Evolutionary conservation across 2,329 filamentous ascomycete species (phyloP).

Genomic region (Penicillium janthinellum): DNA sequence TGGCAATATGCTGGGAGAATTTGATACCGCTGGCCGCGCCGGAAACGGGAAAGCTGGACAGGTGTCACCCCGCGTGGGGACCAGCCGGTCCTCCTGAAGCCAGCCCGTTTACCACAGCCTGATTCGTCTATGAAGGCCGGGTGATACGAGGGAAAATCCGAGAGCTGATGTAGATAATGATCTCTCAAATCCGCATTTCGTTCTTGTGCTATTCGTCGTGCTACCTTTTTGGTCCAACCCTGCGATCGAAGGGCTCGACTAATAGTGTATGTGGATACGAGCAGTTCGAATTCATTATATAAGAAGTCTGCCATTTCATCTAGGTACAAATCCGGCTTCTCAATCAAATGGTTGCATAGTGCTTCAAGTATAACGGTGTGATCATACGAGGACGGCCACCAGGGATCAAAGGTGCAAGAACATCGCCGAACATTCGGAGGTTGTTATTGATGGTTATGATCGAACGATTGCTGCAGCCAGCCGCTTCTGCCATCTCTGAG

Average conservation of each 20-base stretch:
- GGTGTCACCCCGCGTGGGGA: neutral
- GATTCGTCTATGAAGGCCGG: neutral
- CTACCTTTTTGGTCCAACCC: neutral
- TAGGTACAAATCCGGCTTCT: constrained; percentile 1
- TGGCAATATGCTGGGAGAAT: neutral
- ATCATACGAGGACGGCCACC: constrained; percentile 17
- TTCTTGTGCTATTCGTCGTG: neutral
- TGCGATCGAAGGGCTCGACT: neutral
- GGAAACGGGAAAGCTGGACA: neutral
- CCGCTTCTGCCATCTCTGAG: constrained; percentile 16
- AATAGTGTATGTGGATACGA: neutral
- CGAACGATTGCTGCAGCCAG: constrained; percentile 19
- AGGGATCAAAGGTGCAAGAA: constrained; percentile 22
- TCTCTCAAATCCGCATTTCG: neutral
- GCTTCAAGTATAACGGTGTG: neutral
- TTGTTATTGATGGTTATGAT: constrained; percentile 18
- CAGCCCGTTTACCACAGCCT: neutral
- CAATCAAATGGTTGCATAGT: neutral
- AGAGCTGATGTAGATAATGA: neutral
- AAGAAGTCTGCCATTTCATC: neutral
- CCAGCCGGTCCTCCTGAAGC: neutral
- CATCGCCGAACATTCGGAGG: constrained; percentile 16
- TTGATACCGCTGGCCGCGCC: neutral
- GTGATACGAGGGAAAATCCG: neutral
- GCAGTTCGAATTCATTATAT: neutral